Evolutionary conservation across 768 basidiomycete genomes (phyloP).

Genomic region (Lactarius evosmus): DNA sequence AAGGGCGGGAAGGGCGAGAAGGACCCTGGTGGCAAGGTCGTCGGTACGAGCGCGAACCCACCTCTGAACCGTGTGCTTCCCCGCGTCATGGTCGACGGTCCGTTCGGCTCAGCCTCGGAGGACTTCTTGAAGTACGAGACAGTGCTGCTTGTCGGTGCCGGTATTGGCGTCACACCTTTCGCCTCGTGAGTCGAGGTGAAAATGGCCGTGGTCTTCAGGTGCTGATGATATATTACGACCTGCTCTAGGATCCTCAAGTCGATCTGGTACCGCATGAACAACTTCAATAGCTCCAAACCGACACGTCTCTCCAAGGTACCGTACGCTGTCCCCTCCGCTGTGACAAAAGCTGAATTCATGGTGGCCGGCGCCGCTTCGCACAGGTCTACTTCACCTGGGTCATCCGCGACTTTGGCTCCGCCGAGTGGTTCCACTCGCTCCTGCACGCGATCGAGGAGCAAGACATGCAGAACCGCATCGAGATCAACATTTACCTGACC

Average conservation of each 20-base stretch:
- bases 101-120: conserved; percentile 90
- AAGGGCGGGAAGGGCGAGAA: conserved; percentile 44
- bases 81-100: conserved; percentile 94
- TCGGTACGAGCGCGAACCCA: conserved; percentile 54
- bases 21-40: conserved; percentile 51
- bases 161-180: conserved; percentile 96
- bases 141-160: conserved; percentile 84
- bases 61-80: conserved; percentile 74
- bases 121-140: conserved; percentile 91
- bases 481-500: conserved; percentile 93
- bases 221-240: not conserved
- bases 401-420: conserved; percentile 86
- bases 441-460: conserved; percentile 92
- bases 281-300: conserved; percentile 65
- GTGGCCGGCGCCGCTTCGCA: conserved; percentile 27
- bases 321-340: not conserved
- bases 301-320: conserved; percentile 80
- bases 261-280: conserved; percentile 97
- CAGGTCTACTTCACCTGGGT: conserved; percentile 91
- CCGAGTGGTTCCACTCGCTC: conserved; percentile 94
- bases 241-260: conserved; percentile 69
- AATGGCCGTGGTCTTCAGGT: not conserved
- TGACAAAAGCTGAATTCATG: not conserved
- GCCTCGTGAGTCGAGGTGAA: conserved; percentile 66
- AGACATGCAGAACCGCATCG: conserved; percentile 79